Evolutionary conservation across 495 filamentous ascomycete genomes (phyloP).

Genomic region (Trypethelium eluteriae): DNA sequence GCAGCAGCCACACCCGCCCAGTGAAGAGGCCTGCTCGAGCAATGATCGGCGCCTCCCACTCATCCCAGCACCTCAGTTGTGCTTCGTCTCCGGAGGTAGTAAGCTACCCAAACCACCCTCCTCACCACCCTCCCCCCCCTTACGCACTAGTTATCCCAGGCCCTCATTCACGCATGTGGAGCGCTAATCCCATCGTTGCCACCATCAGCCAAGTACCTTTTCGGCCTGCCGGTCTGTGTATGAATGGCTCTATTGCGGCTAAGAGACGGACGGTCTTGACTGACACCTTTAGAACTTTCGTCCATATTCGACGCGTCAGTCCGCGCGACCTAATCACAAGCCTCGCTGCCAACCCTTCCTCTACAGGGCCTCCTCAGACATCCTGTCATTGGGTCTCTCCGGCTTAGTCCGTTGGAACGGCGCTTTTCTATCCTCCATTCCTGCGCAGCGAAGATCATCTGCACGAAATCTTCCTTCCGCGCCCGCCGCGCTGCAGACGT

Average conservation of each 20-base stretch:
- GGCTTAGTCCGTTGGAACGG: conserved; percentile 38
- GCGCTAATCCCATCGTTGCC: background rate
- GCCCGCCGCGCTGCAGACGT: conserved; percentile 16
- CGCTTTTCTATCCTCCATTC: conserved; percentile 29
- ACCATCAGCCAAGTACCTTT: background rate
- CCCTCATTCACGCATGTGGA: background rate
- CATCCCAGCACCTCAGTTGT: no score
- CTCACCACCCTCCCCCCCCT: background rate
- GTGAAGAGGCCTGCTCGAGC: background rate
- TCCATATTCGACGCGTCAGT: background rate
- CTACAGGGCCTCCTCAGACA: conserved; percentile 36
- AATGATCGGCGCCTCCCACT: conserved; percentile 1
- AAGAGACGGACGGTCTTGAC: background rate
- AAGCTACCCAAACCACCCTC: conserved; percentile 2
- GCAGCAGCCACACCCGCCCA: conserved; percentile 9
- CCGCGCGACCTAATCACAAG: conserved; percentile 28
- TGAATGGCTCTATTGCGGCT: background rate
- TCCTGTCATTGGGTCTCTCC: conserved; percentile 50
- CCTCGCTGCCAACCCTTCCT: conserved; percentile 24
- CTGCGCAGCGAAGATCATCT: conserved; percentile 49
- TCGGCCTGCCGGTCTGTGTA: background rate
- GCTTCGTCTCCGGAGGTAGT: background rate
- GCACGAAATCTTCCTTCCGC: conserved; percentile 43
- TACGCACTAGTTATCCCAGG: background rate
- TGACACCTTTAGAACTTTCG: background rate